phyloP scores from a whole-genome alignment of 768 basidiomycete species.

The Boletellus ananas region DNA sequence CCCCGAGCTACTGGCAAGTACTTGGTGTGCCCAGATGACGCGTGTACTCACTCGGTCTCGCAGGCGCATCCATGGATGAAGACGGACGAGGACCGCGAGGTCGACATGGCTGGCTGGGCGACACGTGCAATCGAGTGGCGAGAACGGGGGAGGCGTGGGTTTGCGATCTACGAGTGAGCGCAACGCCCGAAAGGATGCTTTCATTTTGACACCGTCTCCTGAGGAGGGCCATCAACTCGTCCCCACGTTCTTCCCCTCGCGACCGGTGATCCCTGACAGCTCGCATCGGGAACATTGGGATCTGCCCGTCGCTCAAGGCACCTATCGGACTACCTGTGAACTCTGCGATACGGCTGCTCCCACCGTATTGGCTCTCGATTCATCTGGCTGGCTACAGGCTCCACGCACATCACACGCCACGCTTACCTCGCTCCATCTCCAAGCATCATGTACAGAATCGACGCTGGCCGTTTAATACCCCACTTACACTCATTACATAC shows the following conservation, averaged over 20 bases:
- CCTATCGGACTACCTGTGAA: not conserved
- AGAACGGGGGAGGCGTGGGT: constrained; percentile 24
- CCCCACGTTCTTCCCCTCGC: constrained; percentile 22
- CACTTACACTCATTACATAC: constrained; percentile 7
- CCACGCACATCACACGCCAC: not conserved
- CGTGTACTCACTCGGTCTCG: not conserved
- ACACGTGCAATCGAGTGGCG: constrained; percentile 43
- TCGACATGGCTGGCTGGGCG: constrained; percentile 89
- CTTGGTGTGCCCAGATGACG: not conserved
- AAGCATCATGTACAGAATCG: constrained; percentile 9
- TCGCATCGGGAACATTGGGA: too few species aligned
- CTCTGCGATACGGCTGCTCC: not conserved
- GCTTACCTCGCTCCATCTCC: not conserved
- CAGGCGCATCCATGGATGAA: constrained; percentile 79
- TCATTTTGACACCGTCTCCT: constrained; percentile 8
- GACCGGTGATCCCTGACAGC: constrained; percentile 16
- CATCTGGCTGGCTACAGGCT: not conserved
- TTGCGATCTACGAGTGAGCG: constrained; percentile 23
- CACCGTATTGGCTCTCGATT: not conserved
- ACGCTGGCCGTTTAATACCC: constrained; percentile 31
- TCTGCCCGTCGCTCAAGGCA: too few species aligned
- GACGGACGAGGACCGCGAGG: constrained; percentile 53
- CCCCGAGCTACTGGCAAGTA: constrained; percentile 67
- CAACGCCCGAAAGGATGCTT: not conserved
- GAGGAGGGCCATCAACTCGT: constrained; percentile 17